Evolutionary conservation across 768 basidiomycete species (phyloP).

Genomic region (Amanita brunnescens): DNA sequence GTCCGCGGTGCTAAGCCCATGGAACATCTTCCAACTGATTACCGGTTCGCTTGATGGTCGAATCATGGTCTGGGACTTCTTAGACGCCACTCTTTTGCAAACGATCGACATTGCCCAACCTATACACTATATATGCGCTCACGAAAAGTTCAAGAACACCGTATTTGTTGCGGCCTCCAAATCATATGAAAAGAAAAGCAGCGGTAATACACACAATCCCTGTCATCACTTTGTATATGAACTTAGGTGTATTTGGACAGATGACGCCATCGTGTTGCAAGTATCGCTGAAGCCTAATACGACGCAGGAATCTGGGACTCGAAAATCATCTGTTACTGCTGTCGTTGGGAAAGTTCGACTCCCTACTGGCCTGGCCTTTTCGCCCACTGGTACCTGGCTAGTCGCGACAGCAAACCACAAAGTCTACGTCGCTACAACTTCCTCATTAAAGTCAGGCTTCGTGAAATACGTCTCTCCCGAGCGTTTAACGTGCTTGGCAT

Average conservation of each 20-base stretch:
- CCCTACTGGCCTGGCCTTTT: slow-evolving; percentile 59
- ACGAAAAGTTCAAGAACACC: slow-evolving; percentile 56
- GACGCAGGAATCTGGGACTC: slow-evolving; percentile 19
- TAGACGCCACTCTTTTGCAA: slow-evolving; percentile 73
- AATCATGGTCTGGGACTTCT: slow-evolving; percentile 88
- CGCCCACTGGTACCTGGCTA: slow-evolving; percentile 71
- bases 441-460: slow-evolving; percentile 55
- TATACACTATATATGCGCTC: slow-evolving; percentile 63
- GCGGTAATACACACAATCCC: slow-evolving; percentile 19
- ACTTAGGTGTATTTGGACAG: slow-evolving; percentile 15
- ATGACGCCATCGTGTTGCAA: slow-evolving; percentile 50
- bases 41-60: slow-evolving; percentile 80
- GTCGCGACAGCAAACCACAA: slow-evolving; percentile 70
- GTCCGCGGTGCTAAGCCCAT: slow-evolving; percentile 67
- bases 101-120: slow-evolving; percentile 64
- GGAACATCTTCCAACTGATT: slow-evolving; percentile 84
- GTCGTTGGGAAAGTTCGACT: slow-evolving; percentile 60
- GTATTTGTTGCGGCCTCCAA: slow-evolving; percentile 64
- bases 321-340: slow-evolving; percentile 39
- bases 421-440: slow-evolving; percentile 60
- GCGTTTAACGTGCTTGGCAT: slow-evolving; percentile 71
- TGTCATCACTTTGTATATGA: not conserved
- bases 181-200: slow-evolving; percentile 32
- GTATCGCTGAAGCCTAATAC: slow-evolving; percentile 48
- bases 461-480: slow-evolving; percentile 81